Evolutionary conservation across 2,329 filamentous ascomycete genomes (phyloP), one percentile per base, ranked within the genome.

Genomic region (Geoglossum cookeanum): DNA sequence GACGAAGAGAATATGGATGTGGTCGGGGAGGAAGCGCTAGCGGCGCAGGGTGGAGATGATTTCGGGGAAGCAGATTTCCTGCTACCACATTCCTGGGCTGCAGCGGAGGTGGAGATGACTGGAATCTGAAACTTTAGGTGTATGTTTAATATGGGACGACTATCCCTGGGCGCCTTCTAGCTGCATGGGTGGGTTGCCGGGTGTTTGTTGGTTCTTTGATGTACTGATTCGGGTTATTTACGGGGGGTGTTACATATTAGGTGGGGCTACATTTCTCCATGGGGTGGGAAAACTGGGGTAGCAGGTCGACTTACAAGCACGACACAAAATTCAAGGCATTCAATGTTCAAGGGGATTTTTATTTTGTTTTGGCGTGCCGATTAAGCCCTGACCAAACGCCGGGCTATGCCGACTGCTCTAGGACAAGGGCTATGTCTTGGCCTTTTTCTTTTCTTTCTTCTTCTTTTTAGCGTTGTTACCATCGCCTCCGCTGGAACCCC

Each of bases 371-470:
- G 22, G 17, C 9, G 2, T 35, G 49, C 49, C 49, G n/a, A 35
- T 35, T 51, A 33, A 15, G 30, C 27, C 39, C n/a, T 22, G n/a
- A 13, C 48, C 30, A 33, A 53, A 53, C n/a, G n/a, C 29, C 49
- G 29, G 15, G 37, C 15, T 15, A 37, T 35, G n/a, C 30, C 13
- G 8, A 35, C 4, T 45, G 27, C 13, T 11, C 29, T 33, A 48
- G 22, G n/a, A 15, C 27, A 42, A 5, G 42, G 22, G 4, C 45
- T 45, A 58, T 17, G 57, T 30, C 62, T 75, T 75, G 53, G 66
- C 67, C 65, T 72, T 73, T 68, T 75, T 76, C 66, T 75, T 74
- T 57, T 74, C 69, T 62, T 76, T 74, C 64, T 75, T 74, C 60
- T 69, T 71, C 65, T 62, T 61, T 30, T 61, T 65, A 9, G 66